Percentiles rank a stretch among this genome's conserved stretches.
Conservation (phyloP, 2,329 filamentous ascomycete genomes). For the Rutstroemia sp. region DNA sequence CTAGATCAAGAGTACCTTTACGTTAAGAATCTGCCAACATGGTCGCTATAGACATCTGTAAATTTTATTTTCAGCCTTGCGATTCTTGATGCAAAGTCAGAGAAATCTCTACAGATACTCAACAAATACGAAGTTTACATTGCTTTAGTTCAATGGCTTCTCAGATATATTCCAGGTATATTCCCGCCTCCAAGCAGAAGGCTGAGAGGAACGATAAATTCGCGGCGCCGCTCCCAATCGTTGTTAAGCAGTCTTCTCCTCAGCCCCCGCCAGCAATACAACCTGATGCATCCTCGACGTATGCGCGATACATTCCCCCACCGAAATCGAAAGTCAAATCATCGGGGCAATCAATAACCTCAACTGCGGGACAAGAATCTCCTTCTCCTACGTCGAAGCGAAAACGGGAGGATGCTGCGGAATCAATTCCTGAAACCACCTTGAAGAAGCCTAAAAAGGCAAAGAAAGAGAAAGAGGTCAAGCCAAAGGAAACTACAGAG, state of each 20-base stretch:
- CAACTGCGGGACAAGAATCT: neutral
- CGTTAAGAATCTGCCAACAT: neutral
- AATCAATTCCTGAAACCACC: neutral
- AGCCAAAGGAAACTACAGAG: neutral
- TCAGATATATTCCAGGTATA: conserved; percentile 27
- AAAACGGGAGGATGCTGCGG: neutral
- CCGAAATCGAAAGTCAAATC: conserved; percentile 13
- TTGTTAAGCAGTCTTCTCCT: conserved; percentile 1
- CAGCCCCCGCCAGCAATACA: conserved; percentile 14
- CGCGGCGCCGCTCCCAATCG: neutral
- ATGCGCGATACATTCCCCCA: conserved; percentile 27
- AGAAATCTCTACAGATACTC: neutral
- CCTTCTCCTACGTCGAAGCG: conserved; percentile 2
- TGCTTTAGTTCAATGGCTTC: conserved; percentile 16
- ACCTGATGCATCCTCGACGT: conserved; percentile 26
- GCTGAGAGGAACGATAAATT: neutral
- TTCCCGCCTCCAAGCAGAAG: conserved; percentile 24
- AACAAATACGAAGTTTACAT: neutral
- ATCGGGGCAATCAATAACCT: neutral
- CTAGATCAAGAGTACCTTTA: no score
- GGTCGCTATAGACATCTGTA: conserved; percentile 2
- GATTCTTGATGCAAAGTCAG: neutral
- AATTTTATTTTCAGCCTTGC: conserved; percentile 9
- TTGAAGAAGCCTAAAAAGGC: conserved; percentile 9
- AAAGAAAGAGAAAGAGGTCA: conserved; percentile 10